Conservation (phyloP, 805 yeast species). For the Saccharomycopsis fermentans region DNA sequence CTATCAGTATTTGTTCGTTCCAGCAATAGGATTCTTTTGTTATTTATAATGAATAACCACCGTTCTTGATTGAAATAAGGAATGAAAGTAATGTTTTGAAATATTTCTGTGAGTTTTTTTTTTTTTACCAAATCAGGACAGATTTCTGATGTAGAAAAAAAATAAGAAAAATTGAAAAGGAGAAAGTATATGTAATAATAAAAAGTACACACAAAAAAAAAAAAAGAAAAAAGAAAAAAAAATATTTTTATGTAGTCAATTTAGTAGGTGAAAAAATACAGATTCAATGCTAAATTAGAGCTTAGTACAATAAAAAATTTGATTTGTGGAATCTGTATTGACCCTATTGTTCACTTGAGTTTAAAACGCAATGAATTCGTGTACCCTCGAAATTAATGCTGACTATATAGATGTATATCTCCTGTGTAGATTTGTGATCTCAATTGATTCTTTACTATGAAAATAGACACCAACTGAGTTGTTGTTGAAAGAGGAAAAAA, state of each 20-base stretch:
- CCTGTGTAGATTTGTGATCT: no score
- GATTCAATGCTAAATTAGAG: neutral
- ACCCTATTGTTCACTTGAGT: no score
- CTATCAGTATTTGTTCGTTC: no score
- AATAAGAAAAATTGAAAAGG: neutral
- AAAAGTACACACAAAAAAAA: neutral
- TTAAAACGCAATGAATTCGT: no score
- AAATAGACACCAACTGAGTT: no score
- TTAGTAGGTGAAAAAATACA: neutral
- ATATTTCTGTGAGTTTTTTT: neutral
- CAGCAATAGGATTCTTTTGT: no score
- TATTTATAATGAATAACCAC: no score
- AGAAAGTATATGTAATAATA: neutral
- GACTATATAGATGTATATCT: no score
- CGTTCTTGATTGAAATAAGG: no score
- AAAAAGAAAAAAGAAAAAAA: neutral
- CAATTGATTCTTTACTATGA: no score
- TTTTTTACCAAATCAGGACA: neutral
- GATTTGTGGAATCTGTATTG: neutral
- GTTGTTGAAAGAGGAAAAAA: no score
- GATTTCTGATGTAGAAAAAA: slow-evolving; percentile 1
- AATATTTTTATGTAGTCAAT: neutral
- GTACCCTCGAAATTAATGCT: no score
- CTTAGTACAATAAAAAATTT: neutral
- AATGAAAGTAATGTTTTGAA: neutral